Evolutionary conservation across 768 basidiomycete species (phyloP), one percentile per base, ranked within the genome.

Genomic region (Trametes sanguinea): DNA sequence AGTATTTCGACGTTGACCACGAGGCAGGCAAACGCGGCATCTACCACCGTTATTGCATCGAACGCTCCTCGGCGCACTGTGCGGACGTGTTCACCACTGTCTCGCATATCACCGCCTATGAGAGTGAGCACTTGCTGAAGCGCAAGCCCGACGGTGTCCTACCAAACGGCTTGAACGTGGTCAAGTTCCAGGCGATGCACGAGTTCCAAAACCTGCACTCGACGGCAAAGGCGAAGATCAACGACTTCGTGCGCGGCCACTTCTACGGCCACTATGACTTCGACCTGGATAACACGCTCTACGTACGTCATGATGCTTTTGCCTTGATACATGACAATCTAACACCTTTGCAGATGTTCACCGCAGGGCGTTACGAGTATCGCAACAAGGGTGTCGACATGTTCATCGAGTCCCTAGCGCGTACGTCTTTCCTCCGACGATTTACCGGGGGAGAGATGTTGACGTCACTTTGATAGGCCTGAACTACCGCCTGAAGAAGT

Each of bases 341-440:
- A 9, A 67, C 69, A 37, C 63, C 45, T 5, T 1, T 51, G 16
- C 72, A 97, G 92, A 87, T 98, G 85, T 99, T 99, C 77, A 98
- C 94, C 14, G 97, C 97, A n/a, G 97, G 97, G 44, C 86, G 97
- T 46, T 99, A 99, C 75, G 97, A 99, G 75, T 99, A 97, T 75
- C 84, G 97, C 44, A 99, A 99, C 81, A 99, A 99, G 80, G 97
- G 97, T 58, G 95, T 98, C 33, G 97, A 99, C 73, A 97, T 99
- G 96, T 99, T 98, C 74, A 96, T 99, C 67, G 97, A 99, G 77
- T 83, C 90, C 16, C 85, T 99, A 59, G 97, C 96, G 32, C 92
- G 96, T 86, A 66, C 48, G 83, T 75, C 2, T 30, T 9, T 6
- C 39, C n/a, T 8, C 1, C 16, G n/a, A 52, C 51, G 17, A 40